A percentile compares a stretch with the other conserved stretches of the same genome.
Evolutionary conservation across 179 eudicot genomes (phyloP).

Genomic region (Gypsophila paniculata): DNA sequence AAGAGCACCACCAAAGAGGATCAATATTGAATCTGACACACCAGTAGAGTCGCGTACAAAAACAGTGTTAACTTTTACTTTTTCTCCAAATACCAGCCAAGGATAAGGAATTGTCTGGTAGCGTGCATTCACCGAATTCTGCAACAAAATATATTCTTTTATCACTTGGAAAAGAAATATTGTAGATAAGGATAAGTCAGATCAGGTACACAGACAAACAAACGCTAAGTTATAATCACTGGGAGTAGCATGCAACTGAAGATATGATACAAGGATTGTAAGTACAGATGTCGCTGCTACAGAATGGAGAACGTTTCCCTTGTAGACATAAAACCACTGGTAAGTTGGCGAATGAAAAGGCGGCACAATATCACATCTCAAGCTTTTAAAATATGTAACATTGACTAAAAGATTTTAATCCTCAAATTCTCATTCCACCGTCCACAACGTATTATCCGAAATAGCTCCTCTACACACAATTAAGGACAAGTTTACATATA

Average conservation of each 20-base stretch:
- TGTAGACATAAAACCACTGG: neutral
- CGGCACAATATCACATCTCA: neutral
- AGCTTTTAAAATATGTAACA: neutral
- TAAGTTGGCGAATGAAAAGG: neutral
- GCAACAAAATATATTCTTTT: constrained; percentile 26
- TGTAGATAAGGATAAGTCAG: constrained; percentile 2
- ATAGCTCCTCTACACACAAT: neutral
- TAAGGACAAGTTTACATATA: neutral
- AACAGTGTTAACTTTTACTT: constrained; percentile 92
- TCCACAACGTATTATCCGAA: neutral
- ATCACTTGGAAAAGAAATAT: constrained; percentile 12
- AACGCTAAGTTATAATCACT: neutral
- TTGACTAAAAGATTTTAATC: neutral
- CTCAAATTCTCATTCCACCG: neutral
- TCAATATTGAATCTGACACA: constrained; percentile 85
- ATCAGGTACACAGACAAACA: neutral
- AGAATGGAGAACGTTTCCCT: neutral
- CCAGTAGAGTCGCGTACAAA: constrained; percentile 96
- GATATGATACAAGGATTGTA: neutral
- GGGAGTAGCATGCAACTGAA: neutral
- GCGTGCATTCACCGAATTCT: constrained; percentile 98
- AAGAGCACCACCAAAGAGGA: constrained; percentile 90
- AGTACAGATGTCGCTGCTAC: too few relatives aligned
- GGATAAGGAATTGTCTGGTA: constrained; percentile 97
- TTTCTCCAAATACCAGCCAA: constrained; percentile 96